Conservation (phyloP, 805 yeast genomes). For the Wickerhamiella siamensis region DNA sequence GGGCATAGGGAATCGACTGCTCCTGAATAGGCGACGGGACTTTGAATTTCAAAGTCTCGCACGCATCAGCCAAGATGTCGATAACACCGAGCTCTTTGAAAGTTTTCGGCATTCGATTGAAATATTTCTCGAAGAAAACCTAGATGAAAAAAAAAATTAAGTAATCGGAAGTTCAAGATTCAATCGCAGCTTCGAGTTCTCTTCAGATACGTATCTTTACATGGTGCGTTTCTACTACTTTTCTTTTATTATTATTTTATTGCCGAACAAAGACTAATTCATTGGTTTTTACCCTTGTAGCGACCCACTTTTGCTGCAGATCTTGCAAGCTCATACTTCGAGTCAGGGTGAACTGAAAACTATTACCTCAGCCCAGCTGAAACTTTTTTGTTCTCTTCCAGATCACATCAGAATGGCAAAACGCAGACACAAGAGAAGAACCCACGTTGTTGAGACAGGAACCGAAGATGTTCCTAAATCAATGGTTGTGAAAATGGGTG, state of each 20-base stretch:
- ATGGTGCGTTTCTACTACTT: no score
- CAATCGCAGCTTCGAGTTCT: no score
- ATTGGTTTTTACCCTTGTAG: no score
- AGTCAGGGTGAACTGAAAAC: no score
- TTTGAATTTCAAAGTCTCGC: slow-evolving; percentile 55
- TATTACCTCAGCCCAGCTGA: no score
- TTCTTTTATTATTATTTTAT: no score
- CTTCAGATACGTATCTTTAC: no score
- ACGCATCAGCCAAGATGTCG: slow-evolving; percentile 50
- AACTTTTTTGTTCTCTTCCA: no score
- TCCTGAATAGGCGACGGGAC: slow-evolving; percentile 91
- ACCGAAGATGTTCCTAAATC: slow-evolving; percentile 79
- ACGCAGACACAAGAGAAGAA: slow-evolving; percentile 58
- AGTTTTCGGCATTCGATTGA: not conserved
- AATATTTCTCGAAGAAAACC: slow-evolving; percentile 7
- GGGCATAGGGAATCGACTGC: slow-evolving; percentile 80
- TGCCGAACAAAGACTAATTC: no score
- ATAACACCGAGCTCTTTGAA: slow-evolving; percentile 26
- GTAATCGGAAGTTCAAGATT: not conserved
- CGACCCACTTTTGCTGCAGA: no score
- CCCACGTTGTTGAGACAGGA: slow-evolving; percentile 53
- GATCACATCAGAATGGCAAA: no score
- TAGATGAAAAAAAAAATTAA: not conserved
- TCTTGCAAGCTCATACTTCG: no score
- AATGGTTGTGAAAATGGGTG: slow-evolving; percentile 84